Conservation (phyloP, 2,329 filamentous ascomycete species). For the Stagonosporopsis chrysanthemi region DNA sequence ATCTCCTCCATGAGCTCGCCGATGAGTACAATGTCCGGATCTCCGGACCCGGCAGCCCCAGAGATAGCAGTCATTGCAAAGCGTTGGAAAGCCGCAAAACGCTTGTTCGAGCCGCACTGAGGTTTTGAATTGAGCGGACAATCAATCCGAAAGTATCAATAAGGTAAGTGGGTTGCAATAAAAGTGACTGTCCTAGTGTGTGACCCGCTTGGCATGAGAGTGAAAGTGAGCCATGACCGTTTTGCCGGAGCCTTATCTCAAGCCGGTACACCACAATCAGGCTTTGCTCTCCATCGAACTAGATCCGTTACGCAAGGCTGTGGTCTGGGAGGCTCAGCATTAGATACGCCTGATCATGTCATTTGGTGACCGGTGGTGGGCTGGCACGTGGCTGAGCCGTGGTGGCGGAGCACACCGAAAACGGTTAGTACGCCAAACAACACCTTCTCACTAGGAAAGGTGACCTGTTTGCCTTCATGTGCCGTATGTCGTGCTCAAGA, state of each 20-base stretch:
- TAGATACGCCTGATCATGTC: background rate
- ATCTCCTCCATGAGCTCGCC: constrained; percentile 45
- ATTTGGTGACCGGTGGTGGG: constrained; percentile 13
- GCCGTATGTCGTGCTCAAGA: no score
- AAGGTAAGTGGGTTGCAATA: background rate
- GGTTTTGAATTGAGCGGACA: background rate
- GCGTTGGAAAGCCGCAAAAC: background rate
- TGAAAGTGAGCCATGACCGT: background rate
- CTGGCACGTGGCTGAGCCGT: constrained; percentile 1
- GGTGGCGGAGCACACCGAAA: background rate
- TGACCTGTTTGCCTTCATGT: background rate
- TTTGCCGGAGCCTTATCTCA: background rate
- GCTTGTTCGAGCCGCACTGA: background rate
- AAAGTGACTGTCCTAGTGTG: background rate
- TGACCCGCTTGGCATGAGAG: background rate
- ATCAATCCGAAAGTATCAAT: background rate
- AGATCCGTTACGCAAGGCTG: background rate
- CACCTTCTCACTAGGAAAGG: background rate
- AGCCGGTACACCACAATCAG: background rate
- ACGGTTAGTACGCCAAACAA: background rate
- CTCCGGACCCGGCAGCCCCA: constrained; percentile 26
- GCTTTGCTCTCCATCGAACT: background rate
- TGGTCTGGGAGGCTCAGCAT: background rate
- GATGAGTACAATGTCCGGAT: constrained; percentile 44
- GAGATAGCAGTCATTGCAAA: constrained; percentile 16